These are phyloP conservation scores for Talaromyces wortmannii DNA, from an alignment of 495 filamentous ascomycete species.

Conservation along the genomic window DNA sequence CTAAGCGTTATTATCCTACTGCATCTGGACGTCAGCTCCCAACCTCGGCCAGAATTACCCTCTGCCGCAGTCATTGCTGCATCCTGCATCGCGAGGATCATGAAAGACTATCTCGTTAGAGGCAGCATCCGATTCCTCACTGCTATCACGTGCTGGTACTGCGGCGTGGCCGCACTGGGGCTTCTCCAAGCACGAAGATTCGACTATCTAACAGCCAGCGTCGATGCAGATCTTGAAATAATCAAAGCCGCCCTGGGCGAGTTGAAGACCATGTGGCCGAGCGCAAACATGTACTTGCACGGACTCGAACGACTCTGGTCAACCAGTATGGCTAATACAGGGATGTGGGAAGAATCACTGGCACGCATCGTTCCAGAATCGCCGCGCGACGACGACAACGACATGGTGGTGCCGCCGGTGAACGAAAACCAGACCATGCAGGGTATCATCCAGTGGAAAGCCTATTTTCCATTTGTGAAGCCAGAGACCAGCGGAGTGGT, in stretches of 20 bases:
- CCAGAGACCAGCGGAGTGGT: conserved; percentile 16
- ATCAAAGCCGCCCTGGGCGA: conserved; percentile 18
- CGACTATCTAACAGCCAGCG: conserved; percentile 15
- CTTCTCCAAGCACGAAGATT: conserved; percentile 23
- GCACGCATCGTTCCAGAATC: not conserved
- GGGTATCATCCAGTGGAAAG: conserved; percentile 21
- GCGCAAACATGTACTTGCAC: conserved; percentile 21
- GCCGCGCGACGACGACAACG: not conserved
- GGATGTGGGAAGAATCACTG: not conserved
- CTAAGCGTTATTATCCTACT: conserved; percentile 28
- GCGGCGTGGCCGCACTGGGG: conserved; percentile 25
- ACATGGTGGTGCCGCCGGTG: not conserved
- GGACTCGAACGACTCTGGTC: conserved; percentile 21
- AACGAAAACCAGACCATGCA: not conserved
- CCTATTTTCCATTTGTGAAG: conserved; percentile 20
- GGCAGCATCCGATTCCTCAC: conserved; percentile 27
- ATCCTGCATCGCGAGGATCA: conserved; percentile 24
- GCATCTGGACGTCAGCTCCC: conserved; percentile 20
- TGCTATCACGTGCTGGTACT: conserved; percentile 33
- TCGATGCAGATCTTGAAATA: conserved; percentile 23
- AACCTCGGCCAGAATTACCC: conserved; percentile 21
- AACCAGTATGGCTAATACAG: conserved; percentile 10
- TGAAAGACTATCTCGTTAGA: conserved; percentile 22
- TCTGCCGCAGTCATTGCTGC: conserved; percentile 28
- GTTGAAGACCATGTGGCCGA: conserved; percentile 24